phyloP scores from a whole-genome alignment of 176 grass and related monocot species.

The Cocos nucifera region DNA sequence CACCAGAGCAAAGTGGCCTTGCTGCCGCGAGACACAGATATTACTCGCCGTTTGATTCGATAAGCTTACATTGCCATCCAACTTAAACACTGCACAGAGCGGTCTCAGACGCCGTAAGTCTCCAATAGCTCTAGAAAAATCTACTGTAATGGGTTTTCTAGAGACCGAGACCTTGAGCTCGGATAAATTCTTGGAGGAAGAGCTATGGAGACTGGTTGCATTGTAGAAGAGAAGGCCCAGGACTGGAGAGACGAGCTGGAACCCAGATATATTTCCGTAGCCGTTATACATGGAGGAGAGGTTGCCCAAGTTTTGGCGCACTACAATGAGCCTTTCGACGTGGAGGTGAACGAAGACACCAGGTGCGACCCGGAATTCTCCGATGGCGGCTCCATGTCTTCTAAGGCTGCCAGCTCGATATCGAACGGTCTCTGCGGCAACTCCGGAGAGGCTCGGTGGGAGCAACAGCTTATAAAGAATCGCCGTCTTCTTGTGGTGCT shows the following conservation, averaged over 20 bases:
- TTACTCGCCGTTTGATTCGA: slow-evolving; percentile 25
- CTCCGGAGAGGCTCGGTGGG: slow-evolving; percentile 41
- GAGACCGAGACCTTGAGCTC: slow-evolving; percentile 27
- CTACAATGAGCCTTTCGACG: slow-evolving; percentile 41
- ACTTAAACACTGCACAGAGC: slow-evolving; percentile 61
- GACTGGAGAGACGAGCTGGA: slow-evolving; percentile 59
- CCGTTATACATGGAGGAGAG: slow-evolving; percentile 63
- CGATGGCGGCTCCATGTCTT: slow-evolving; percentile 38
- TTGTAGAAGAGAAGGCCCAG: slow-evolving; percentile 73
- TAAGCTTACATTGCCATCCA: slow-evolving; percentile 34
- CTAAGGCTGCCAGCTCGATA: slow-evolving; percentile 58
- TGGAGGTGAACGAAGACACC: slow-evolving; percentile 37
- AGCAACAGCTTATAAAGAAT: slow-evolving; percentile 53
- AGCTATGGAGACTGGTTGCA: slow-evolving; percentile 19
- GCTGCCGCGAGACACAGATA: slow-evolving; percentile 39
- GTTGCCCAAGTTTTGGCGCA: slow-evolving; percentile 63
- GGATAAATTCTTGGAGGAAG: not conserved
- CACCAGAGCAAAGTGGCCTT: slow-evolving; percentile 80
- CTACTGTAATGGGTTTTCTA: slow-evolving; percentile 47
- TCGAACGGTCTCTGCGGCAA: slow-evolving; percentile 34
- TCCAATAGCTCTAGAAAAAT: slow-evolving; percentile 45
- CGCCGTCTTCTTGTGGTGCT: slow-evolving; percentile 45
- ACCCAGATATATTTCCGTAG: slow-evolving; percentile 28
- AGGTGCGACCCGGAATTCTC: slow-evolving; percentile 50
- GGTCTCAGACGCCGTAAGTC: slow-evolving; percentile 21